These are phyloP conservation scores for Excoecaria cochinchinensis DNA, from an alignment of 345 rosid species.

Conservation along the genomic window DNA sequence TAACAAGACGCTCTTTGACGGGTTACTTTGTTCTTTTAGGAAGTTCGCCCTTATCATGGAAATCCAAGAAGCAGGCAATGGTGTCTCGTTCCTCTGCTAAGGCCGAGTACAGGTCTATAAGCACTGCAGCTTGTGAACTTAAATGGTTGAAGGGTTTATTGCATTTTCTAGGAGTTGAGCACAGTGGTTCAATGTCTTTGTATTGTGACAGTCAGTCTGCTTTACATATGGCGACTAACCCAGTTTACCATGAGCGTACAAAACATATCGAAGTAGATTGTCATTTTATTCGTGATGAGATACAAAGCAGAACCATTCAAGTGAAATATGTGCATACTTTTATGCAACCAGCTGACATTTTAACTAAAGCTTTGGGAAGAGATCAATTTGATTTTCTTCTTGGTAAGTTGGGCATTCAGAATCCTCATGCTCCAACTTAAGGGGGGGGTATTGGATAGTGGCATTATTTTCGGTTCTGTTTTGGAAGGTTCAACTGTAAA, in stretches of 20 bases:
- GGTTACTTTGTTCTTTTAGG: background rate
- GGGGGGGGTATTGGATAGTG: background rate
- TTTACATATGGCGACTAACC: no score
- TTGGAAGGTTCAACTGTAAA: no score
- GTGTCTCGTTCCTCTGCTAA: background rate
- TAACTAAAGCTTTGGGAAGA: background rate
- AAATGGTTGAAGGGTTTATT: background rate
- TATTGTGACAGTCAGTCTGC: no score
- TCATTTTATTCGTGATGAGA: background rate
- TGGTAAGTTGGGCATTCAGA: background rate
- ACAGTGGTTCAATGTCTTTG: background rate
- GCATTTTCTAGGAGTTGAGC: background rate
- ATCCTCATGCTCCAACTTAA: constrained; percentile 5
- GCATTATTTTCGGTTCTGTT: no score
- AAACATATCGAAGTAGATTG: no score
- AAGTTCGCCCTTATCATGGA: background rate
- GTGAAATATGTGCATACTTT: background rate
- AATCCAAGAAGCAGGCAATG: background rate
- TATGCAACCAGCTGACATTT: background rate
- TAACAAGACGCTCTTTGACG: background rate
- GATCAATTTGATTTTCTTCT: background rate
- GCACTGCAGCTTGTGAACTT: background rate
- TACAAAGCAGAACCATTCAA: background rate
- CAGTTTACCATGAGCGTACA: no score
- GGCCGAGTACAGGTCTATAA: background rate